Percentiles rank a stretch among this genome's conserved stretches.
Evolutionary conservation across 2,329 filamentous ascomycete genomes (phyloP).

Genomic region (Colletotrichum viniferum): DNA sequence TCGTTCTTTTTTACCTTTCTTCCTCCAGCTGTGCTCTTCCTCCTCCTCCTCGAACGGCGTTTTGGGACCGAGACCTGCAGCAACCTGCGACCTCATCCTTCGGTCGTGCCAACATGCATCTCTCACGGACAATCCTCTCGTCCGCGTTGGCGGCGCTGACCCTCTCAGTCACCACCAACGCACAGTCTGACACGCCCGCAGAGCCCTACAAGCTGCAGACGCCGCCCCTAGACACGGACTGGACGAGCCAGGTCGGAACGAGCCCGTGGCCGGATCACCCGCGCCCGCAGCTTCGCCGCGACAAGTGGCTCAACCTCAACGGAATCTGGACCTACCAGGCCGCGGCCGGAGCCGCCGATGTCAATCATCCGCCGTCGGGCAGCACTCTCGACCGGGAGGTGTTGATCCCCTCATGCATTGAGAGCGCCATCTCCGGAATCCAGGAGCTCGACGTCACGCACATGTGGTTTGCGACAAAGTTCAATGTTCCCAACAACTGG

Average conservation of each 20-base stretch:
- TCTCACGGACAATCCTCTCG: constrained; percentile 1
- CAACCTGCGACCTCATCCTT: neutral
- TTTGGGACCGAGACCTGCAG: neutral
- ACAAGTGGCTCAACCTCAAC: constrained; percentile 61
- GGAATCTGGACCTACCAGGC: constrained; percentile 61
- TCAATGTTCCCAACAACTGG: constrained; percentile 54
- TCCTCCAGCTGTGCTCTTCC: neutral
- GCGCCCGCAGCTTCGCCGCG: constrained; percentile 58
- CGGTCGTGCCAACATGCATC: neutral
- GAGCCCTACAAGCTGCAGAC: constrained; percentile 39
- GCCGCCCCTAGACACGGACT: constrained; percentile 52
- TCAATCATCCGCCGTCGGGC: constrained; percentile 24
- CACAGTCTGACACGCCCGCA: neutral
- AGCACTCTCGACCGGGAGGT: constrained; percentile 41
- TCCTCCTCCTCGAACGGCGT: neutral
- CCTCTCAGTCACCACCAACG: neutral
- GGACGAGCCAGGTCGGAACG: constrained; percentile 56
- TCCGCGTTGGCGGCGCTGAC: neutral
- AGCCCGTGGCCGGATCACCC: constrained; percentile 63
- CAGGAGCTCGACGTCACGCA: constrained; percentile 43
- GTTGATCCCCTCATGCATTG: constrained; percentile 46
- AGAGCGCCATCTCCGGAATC: constrained; percentile 54
- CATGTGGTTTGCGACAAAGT: constrained; percentile 57
- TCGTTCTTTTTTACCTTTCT: neutral
- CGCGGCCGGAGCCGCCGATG: constrained; percentile 26